A percentile compares a stretch with the other conserved stretches of the same genome.
Evolutionary conservation across 768 basidiomycete species (phyloP).

Genomic region (Suillus tomentosus): DNA sequence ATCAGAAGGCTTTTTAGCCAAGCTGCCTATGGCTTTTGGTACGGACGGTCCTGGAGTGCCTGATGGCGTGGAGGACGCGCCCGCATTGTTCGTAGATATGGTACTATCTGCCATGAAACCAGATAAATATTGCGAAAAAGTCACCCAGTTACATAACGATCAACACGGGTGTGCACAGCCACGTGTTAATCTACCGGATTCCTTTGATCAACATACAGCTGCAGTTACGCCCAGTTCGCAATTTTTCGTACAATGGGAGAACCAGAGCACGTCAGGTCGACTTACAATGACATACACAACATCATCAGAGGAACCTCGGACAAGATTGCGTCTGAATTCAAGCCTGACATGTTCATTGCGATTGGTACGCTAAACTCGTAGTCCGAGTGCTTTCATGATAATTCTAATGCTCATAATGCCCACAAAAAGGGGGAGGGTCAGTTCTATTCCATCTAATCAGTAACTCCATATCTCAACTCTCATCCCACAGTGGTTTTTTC

Average conservation of each 20-base stretch:
- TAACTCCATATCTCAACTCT: slow-evolving; percentile 20
- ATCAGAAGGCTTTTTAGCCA: slow-evolving; percentile 70
- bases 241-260: slow-evolving; percentile 32
- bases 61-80: slow-evolving; percentile 13
- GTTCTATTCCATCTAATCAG: slow-evolving; percentile 33
- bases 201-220: background rate
- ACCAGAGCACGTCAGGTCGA: slow-evolving; percentile 66
- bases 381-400: slow-evolving; percentile 5
- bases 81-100: background rate
- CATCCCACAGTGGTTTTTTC: slow-evolving; percentile 78
- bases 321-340: slow-evolving; percentile 75
- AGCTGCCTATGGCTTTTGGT: slow-evolving; percentile 72
- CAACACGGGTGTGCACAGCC: slow-evolving; percentile 1
- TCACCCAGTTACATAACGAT: background rate
- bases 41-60: slow-evolving; percentile 21
- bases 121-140: slow-evolving; percentile 18
- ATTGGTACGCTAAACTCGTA: slow-evolving; percentile 56
- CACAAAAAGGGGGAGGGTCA: slow-evolving; percentile 72
- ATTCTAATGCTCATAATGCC: slow-evolving; percentile 5
- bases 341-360: slow-evolving; percentile 84
- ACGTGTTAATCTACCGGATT: background rate
- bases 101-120: slow-evolving; percentile 11
- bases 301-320: slow-evolving; percentile 69
- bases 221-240: slow-evolving; percentile 1
- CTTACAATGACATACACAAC: slow-evolving; percentile 94